Evolutionary conservation across 441 rosid genomes (phyloP).

Genomic region (Pelargonium australe): DNA sequence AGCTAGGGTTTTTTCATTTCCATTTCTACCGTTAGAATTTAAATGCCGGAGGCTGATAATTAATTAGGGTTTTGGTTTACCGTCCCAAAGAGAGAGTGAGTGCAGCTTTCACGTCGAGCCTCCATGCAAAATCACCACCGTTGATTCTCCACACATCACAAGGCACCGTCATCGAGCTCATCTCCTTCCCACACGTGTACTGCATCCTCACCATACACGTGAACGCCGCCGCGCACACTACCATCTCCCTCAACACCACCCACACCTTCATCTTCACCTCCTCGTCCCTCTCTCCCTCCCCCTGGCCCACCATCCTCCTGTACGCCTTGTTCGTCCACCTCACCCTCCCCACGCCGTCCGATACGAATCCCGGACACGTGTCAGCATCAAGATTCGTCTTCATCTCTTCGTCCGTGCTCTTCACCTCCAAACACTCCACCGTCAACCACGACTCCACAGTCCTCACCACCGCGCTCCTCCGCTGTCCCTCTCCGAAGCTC

Average conservation of each 20-base stretch:
- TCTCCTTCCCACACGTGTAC: conserved; percentile 35
- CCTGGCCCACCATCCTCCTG: conserved; percentile 41
- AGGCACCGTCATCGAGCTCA: conserved; percentile 48
- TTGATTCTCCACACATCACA: conserved; percentile 84
- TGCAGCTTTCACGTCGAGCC: conserved; percentile 75
- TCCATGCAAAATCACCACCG: conserved; percentile 72
- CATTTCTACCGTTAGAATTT: no score
- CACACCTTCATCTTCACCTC: conserved; percentile 34
- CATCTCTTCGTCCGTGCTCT: conserved; percentile 53
- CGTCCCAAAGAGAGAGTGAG: conserved; percentile 40
- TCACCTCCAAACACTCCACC: conserved; percentile 68
- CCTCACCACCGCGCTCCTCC: conserved; percentile 11
- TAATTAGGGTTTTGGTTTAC: neutral
- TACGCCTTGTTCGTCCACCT: conserved; percentile 69
- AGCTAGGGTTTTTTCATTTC: no score
- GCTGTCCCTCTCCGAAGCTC: neutral
- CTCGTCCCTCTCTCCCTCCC: neutral
- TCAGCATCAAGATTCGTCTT: conserved; percentile 46
- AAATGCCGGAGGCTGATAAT: no score
- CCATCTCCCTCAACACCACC: conserved; percentile 45
- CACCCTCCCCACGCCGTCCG: conserved; percentile 57
- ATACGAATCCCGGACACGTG: conserved; percentile 69
- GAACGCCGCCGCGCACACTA: conserved; percentile 33
- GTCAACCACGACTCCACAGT: conserved; percentile 50
- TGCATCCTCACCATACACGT: conserved; percentile 66